Evolutionary conservation across 805 yeast genomes (phyloP).

Genomic region (Wickerhamiella hasegawae): DNA sequence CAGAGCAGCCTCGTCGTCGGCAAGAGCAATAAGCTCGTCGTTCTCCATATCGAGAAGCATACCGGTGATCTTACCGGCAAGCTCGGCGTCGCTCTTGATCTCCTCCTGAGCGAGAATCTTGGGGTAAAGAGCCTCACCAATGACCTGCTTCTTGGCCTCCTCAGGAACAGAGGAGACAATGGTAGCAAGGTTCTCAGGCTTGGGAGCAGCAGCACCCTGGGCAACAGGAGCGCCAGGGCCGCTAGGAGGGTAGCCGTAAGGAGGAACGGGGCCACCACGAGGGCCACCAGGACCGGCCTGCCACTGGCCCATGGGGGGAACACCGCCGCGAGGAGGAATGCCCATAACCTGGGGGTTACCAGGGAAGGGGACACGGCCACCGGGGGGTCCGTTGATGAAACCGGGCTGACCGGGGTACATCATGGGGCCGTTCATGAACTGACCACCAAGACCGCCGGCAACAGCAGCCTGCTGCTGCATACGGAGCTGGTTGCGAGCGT

Average conservation of each 20-base stretch:
- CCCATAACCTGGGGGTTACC: conserved; percentile 23
- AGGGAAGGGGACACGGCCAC: conserved; percentile 45
- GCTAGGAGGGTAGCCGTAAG: conserved; percentile 11
- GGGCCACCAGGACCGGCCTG: conserved; percentile 21
- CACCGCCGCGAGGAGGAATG: conserved; percentile 22
- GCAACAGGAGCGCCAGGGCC: conserved; percentile 17
- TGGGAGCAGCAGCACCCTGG: conserved; percentile 14
- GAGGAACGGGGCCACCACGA: conserved; percentile 18
- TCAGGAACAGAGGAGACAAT: conserved; percentile 46
- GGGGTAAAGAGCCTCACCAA: conserved; percentile 88
- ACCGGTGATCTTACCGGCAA: conserved; percentile 98
- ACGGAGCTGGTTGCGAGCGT: conserved; percentile 96
- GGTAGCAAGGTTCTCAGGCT: conserved; percentile 36
- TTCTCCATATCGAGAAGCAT: conserved; percentile 94
- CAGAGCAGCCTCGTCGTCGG: conserved; percentile 81
- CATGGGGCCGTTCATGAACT: conserved; percentile 62
- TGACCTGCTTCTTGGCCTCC: conserved; percentile 49
- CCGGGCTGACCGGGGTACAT: conserved; percentile 62
- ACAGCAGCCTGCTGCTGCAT: conserved; percentile 78
- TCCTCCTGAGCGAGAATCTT: conserved; percentile 70
- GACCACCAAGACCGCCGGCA: conserved; percentile 76
- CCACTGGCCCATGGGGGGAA: conserved; percentile 25
- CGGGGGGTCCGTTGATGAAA: conserved; percentile 55
- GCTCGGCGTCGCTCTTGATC: conserved; percentile 76
- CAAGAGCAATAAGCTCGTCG: conserved; percentile 72